Conservation (phyloP, 2,329 filamentous ascomycete genomes). For the Raffaelea albimanens region DNA sequence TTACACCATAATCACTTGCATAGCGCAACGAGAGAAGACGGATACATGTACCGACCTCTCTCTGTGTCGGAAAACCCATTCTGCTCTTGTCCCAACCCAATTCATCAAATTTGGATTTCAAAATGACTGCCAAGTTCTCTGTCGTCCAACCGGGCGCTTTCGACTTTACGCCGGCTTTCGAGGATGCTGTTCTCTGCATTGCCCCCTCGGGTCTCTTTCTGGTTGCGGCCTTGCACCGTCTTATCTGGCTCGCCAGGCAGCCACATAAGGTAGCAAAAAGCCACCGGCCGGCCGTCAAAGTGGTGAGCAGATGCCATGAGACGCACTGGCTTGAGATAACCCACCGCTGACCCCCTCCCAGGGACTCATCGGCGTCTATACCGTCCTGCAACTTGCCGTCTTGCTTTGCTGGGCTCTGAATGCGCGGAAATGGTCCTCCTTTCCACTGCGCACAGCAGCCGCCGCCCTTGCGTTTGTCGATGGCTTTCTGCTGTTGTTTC, state of each 20-base stretch:
- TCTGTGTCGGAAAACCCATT: no score
- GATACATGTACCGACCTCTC: no score
- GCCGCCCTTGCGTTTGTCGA: not conserved
- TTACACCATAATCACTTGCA: no score
- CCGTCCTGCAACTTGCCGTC: not conserved
- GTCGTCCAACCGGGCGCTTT: not conserved
- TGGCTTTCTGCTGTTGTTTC: not conserved
- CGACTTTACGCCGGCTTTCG: not conserved
- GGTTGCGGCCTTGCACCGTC: not conserved
- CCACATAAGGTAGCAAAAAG: not conserved
- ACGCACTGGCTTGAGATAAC: not conserved
- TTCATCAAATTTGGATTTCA: no score
- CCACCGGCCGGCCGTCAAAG: not conserved
- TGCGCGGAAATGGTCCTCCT: not conserved
- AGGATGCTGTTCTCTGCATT: not conserved
- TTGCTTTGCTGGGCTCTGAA: conserved; percentile 1
- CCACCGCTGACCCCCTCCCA: not conserved
- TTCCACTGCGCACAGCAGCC: not conserved
- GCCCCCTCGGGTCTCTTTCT: not conserved
- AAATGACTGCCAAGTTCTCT: no score
- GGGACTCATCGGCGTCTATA: not conserved
- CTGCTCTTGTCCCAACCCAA: no score
- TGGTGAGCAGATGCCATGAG: not conserved
- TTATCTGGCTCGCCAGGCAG: conserved; percentile 1
- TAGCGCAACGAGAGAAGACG: no score